Evolutionary conservation across 345 rosid genomes (phyloP).

Genomic region (Acer negundo): DNA sequence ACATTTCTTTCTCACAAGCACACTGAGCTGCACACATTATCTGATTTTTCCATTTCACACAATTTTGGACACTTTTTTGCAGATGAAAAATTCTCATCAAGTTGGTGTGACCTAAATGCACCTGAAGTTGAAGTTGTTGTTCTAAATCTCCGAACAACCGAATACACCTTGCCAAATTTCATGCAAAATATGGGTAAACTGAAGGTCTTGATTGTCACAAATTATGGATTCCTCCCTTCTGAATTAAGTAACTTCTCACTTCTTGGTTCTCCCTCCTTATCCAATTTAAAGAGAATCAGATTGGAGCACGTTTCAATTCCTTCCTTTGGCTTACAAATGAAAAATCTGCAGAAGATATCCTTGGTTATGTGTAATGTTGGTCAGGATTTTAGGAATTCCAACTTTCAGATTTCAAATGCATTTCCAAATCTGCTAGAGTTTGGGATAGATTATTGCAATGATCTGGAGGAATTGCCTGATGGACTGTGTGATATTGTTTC

Average conservation of each 20-base stretch:
- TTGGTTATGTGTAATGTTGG: conserved; percentile 46
- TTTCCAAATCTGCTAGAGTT: conserved; percentile 51
- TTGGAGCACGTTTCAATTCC: conserved; percentile 43
- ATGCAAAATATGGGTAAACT: conserved; percentile 44
- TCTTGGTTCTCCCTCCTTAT: not conserved
- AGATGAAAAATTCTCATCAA: conserved; percentile 52
- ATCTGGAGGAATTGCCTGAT: conserved; percentile 39
- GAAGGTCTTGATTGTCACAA: conserved; percentile 47
- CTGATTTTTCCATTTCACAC: not conserved
- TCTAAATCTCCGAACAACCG: conserved; percentile 39
- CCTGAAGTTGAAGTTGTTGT: conserved; percentile 48
- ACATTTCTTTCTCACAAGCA: not conserved
- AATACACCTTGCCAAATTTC: conserved; percentile 50
- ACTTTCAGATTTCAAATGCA: conserved; percentile 13
- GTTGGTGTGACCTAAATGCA: conserved; percentile 39
- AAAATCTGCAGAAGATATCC: conserved; percentile 44
- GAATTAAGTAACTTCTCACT: conserved; percentile 36
- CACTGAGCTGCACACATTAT: not conserved
- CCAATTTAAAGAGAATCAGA: conserved; percentile 57
- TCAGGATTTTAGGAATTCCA: conserved; percentile 25
- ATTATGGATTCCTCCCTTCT: conserved; percentile 33
- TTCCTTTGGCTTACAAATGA: conserved; percentile 14
- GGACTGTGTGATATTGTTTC: conserved; percentile 32
- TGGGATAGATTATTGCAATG: conserved; percentile 48
- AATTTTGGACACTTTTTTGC: conserved; percentile 12